Conservation (phyloP, 768 basidiomycete species). For the Boletellus emodensis region DNA sequence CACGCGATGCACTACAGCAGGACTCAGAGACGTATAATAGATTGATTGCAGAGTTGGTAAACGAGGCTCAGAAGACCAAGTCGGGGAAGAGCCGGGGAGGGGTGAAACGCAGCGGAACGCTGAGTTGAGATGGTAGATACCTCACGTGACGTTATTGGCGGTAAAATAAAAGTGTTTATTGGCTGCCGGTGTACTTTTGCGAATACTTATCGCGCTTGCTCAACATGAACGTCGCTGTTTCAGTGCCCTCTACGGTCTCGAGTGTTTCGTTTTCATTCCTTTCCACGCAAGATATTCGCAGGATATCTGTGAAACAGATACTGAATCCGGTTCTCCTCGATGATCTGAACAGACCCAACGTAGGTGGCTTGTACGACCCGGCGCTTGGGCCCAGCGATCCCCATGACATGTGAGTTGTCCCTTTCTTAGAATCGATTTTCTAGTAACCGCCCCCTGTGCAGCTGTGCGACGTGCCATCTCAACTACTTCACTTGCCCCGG, state of each 20-base stretch:
- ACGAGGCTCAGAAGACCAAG: constrained; percentile 83
- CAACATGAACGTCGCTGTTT: constrained; percentile 85
- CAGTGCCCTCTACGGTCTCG: constrained; percentile 79
- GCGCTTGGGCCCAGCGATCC: constrained; percentile 87
- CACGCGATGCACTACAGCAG: constrained; percentile 76
- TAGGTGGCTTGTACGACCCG: constrained; percentile 92
- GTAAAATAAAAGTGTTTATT: constrained; percentile 19
- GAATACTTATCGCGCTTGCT: background rate
- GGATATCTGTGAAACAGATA: constrained; percentile 97
- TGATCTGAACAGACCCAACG: constrained; percentile 87
- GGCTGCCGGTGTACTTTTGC: background rate
- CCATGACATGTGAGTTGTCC: constrained; percentile 77
- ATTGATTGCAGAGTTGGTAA: constrained; percentile 88
- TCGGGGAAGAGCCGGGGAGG: constrained; percentile 53
- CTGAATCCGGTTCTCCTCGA: constrained; percentile 91
- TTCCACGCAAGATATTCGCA: constrained; percentile 78
- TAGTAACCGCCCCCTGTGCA: constrained; percentile 31
- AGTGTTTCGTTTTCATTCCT: constrained; percentile 93
- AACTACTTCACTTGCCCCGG: constrained; percentile 95
- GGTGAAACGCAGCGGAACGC: constrained; percentile 47
- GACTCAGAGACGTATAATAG: constrained; percentile 88
- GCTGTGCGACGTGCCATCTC: constrained; percentile 90
- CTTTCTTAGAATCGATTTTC: background rate
- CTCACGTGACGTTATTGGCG: constrained; percentile 15
- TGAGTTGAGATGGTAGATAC: constrained; percentile 23